A percentile compares a stretch with the other conserved stretches of the same genome.
Evolutionary conservation across 2,329 filamentous ascomycete species (phyloP).

Genomic region (Nothopassalora personata): DNA sequence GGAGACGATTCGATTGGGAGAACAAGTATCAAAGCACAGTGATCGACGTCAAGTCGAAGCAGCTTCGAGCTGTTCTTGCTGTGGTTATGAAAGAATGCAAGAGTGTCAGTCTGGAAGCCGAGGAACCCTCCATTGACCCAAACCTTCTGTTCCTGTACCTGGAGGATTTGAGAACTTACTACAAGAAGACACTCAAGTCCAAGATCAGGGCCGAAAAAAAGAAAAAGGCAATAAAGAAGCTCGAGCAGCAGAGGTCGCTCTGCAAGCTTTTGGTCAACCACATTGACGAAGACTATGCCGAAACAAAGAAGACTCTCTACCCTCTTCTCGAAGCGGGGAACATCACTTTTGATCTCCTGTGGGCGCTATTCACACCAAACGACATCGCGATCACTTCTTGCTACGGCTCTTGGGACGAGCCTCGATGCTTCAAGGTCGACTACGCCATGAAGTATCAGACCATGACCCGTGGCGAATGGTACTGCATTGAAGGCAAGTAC

Average conservation of each 20-base stretch:
- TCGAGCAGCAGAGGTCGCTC: conserved; percentile 56
- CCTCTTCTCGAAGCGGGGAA: conserved; percentile 75
- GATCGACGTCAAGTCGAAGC: conserved; percentile 81
- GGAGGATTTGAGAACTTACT: conserved; percentile 62
- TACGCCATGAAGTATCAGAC: conserved; percentile 64
- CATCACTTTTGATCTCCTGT: conserved; percentile 83
- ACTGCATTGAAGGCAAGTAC: conserved; percentile 70
- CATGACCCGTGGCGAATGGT: conserved; percentile 69
- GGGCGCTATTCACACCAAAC: conserved; percentile 85
- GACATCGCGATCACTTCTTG: conserved; percentile 71
- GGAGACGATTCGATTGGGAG: conserved; percentile 76
- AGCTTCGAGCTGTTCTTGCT: conserved; percentile 64
- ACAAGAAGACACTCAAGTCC: conserved; percentile 59
- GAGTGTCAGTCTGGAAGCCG: conserved; percentile 72
- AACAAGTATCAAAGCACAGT: conserved; percentile 70
- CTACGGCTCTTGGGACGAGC: conserved; percentile 70
- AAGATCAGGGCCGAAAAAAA: conserved; percentile 54
- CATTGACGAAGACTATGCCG: conserved; percentile 73
- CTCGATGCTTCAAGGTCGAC: conserved; percentile 77
- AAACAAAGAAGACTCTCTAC: conserved; percentile 72
- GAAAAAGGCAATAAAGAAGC: conserved; percentile 56
- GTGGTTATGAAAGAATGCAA: conserved; percentile 72
- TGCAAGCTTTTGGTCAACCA: conserved; percentile 71
- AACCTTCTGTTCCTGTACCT: conserved; percentile 58
- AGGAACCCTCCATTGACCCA: conserved; percentile 60